These are phyloP conservation scores for Calonectria fujianensis DNA, from an alignment of 2,329 filamentous ascomycete species.

Conservation along the genomic window DNA sequence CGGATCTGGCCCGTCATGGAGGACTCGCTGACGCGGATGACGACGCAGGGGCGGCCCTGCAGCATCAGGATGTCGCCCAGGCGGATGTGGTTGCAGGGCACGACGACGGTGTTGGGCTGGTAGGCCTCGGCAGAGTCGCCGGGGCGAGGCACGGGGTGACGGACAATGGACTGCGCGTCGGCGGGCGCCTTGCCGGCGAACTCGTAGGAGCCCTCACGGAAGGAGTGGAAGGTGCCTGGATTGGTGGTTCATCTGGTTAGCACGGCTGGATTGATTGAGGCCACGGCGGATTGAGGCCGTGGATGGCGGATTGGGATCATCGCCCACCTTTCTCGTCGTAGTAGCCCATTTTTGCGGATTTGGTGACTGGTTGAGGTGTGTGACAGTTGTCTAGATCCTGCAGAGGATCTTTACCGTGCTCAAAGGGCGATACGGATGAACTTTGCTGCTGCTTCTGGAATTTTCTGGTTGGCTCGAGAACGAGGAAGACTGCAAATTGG, in stretches of 20 bases:
- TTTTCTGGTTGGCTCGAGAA: not conserved
- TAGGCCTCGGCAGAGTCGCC: slow-evolving; percentile 58
- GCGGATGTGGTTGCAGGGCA: slow-evolving; percentile 99
- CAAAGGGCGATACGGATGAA: not conserved
- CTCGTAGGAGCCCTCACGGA: slow-evolving; percentile 74
- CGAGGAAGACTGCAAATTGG: not conserved
- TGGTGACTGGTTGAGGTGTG: not conserved
- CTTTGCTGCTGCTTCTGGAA: not conserved
- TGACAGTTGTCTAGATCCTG: not conserved
- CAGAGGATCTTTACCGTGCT: not conserved
- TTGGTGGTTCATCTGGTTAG: not conserved
- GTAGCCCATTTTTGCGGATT: slow-evolving; percentile 78
- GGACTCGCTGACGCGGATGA: slow-evolving; percentile 99
- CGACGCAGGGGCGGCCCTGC: slow-evolving; percentile 98
- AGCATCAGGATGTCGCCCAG: slow-evolving; percentile 99
- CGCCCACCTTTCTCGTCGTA: slow-evolving; percentile 78
- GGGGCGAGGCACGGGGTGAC: slow-evolving; percentile 54
- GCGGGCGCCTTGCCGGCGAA: slow-evolving; percentile 74
- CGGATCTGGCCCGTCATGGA: slow-evolving; percentile 99
- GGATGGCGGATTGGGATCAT: no score
- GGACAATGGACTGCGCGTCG: slow-evolving; percentile 62
- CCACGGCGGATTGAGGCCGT: not conserved
- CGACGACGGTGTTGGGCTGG: slow-evolving; percentile 91
- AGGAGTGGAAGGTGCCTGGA: slow-evolving; percentile 75
- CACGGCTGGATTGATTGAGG: slow-evolving; percentile 34